These are phyloP conservation scores for Raddia guianensis DNA, from an alignment of 176 grass and related monocot species.

Conservation along the genomic window DNA sequence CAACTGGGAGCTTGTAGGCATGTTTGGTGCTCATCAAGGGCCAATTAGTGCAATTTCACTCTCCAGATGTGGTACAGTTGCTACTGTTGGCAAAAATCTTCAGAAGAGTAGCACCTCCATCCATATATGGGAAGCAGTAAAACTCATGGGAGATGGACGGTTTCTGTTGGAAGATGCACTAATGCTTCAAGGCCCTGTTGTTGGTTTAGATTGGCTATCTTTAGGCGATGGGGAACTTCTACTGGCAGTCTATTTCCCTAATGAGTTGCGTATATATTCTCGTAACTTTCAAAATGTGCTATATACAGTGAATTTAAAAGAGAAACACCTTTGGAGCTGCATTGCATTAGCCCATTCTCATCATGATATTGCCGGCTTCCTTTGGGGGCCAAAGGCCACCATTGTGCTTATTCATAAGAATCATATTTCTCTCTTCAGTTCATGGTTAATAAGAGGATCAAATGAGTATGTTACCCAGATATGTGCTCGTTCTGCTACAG, in stretches of 20 bases:
- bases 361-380: slow-evolving; percentile 67
- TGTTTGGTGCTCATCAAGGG: slow-evolving; percentile 62
- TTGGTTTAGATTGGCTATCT: slow-evolving; percentile 80
- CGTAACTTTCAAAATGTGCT: slow-evolving; percentile 56
- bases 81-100: slow-evolving; percentile 58
- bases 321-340: slow-evolving; percentile 74
- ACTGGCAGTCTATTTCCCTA: slow-evolving; percentile 68
- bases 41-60: slow-evolving; percentile 60
- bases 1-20: slow-evolving; percentile 78
- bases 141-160: slow-evolving; percentile 56
- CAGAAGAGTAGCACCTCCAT: slow-evolving; percentile 46
- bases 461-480: slow-evolving; percentile 13
- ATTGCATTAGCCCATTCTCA: slow-evolving; percentile 65
- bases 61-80: slow-evolving; percentile 75
- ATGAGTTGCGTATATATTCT: slow-evolving; percentile 87
- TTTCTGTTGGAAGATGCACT: slow-evolving; percentile 79
- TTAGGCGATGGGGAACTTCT: slow-evolving; percentile 78
- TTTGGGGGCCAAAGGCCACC: slow-evolving; percentile 85
- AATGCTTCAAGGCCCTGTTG: slow-evolving; percentile 57
- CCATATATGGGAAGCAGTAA: slow-evolving; percentile 87
- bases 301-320: slow-evolving; percentile 49
- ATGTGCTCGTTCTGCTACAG: slow-evolving; percentile 36
- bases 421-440: slow-evolving; percentile 78
- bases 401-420: slow-evolving; percentile 78
- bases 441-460: slow-evolving; percentile 56